A percentile compares a stretch with the other conserved stretches of the same genome.
Evolutionary conservation across 441 rosid species (phyloP).

Genomic region (Cnidoscolus chayamansa): DNA sequence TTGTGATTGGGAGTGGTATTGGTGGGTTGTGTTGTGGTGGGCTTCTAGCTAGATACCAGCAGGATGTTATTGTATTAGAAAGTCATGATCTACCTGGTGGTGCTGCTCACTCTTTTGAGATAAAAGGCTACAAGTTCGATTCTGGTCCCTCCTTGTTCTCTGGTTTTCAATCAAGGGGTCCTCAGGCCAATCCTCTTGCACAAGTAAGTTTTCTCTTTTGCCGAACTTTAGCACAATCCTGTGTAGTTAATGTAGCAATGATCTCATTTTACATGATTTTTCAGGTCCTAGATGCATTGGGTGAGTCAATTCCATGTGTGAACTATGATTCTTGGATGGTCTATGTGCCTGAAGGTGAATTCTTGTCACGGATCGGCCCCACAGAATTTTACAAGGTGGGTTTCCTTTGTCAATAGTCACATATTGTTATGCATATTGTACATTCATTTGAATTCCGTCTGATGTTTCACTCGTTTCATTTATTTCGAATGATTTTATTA

Average conservation of each 20-base stretch:
- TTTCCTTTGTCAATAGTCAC: conserved; percentile 5
- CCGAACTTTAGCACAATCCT: not conserved
- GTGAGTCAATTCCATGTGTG: conserved; percentile 73
- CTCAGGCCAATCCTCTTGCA: conserved; percentile 90
- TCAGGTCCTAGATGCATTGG: conserved; percentile 86
- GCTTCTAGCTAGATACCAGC: conserved; percentile 75
- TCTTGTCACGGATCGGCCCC: conserved; percentile 90
- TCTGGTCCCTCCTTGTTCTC: conserved; percentile 94
- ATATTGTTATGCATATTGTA: not conserved
- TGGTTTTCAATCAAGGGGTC: conserved; percentile 83
- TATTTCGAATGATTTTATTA: no score
- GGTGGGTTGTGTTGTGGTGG: conserved; percentile 84
- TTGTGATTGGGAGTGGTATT: conserved; percentile 87
- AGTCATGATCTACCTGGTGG: conserved; percentile 89
- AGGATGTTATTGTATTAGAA: conserved; percentile 77
- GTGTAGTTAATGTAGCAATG: not conserved
- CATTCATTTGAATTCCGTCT: not conserved
- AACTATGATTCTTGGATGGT: conserved; percentile 97
- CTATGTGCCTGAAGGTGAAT: conserved; percentile 83
- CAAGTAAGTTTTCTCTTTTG: conserved; percentile 44
- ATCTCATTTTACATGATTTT: conserved; percentile 13
- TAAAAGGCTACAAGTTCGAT: conserved; percentile 78
- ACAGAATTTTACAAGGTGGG: conserved; percentile 81
- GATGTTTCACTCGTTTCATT: not conserved
- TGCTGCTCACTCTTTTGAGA: conserved; percentile 76